Evolutionary conservation across 306 rosid genomes (phyloP), one percentile per base, ranked within the genome.

Genomic region (Bauhinia variegata): DNA sequence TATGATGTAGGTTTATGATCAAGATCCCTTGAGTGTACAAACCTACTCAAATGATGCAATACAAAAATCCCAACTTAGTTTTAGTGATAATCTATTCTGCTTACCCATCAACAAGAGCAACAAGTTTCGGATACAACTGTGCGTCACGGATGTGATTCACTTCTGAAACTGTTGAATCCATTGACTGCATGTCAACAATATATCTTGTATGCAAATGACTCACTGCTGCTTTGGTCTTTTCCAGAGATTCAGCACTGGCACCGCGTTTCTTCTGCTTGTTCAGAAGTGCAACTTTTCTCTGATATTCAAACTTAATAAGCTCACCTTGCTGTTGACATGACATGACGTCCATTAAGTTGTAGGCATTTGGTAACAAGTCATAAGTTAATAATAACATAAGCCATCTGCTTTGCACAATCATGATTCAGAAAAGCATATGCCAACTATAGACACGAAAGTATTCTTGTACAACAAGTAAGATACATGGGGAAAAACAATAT

Each of bases 141-240:
- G 83, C 80, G 64, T 90, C 97, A 18, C 97, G 95, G 13, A 90
- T 72, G 42, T 79, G 81, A 68, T 87, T 86, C 37, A 90, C 95
- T 78, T 90, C 97, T 31, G 83, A 85, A 64, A 87, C 92, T 0
- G 97, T 90, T 1, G 97, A 87, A 66, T 90, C 97, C 95, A 90
- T 82, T 2, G 95, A 90, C 78, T 90, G 97, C 97, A 90, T 87
- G 75, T 90, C 97, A 44, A 87, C 97, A 36, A 90, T 85, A 69
- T 90, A 90, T 74, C 95, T 78, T 15, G 97, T 90, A 54, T 87
- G 95, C 71, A 90, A 76, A 84, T 90, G 97, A 68, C 95, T 90
- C 9, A 90, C 95, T 0, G 92, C 90, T 9, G 97, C 97, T 80
- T 90, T 87, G 23, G 95, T 83, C 67, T 90, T 90, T 47, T 88